phyloP scores from a whole-genome alignment of 371 early-diverging fungal genomes.

The Rhizopus arrhizus region DNA sequence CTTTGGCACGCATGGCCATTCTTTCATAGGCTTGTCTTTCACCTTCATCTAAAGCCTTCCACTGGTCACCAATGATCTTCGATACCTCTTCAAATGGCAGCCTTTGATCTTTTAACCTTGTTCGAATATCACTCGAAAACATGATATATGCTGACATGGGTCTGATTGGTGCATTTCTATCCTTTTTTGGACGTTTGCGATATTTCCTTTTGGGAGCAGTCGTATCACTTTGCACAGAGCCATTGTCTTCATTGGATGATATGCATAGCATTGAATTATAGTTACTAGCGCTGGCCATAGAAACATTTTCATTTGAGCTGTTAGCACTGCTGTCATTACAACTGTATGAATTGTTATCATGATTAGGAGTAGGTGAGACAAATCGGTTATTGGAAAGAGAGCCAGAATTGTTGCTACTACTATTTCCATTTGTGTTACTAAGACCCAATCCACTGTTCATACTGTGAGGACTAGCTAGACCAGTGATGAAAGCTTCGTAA shows the following conservation, averaged over 20 bases:
- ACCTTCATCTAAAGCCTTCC: conserved; percentile 41
- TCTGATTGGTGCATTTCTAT: conserved; percentile 51
- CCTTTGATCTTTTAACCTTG: conserved; percentile 35
- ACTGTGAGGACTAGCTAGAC: conserved; percentile 24
- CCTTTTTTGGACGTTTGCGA: conserved; percentile 49
- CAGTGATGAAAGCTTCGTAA: neutral
- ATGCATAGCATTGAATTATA: conserved; percentile 39
- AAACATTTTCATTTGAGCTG: conserved; percentile 32
- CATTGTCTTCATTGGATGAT: conserved; percentile 27
- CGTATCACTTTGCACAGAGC: conserved; percentile 39
- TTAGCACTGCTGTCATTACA: conserved; percentile 10
- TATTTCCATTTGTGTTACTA: conserved; percentile 11
- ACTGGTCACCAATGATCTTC: conserved; percentile 51
- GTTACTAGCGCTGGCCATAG: conserved; percentile 10
- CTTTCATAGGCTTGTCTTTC: conserved; percentile 46
- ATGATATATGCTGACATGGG: conserved; percentile 59
- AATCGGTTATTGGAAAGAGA: neutral
- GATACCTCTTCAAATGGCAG: conserved; percentile 48
- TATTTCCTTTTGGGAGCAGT: conserved; percentile 47
- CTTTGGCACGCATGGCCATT: conserved; percentile 41
- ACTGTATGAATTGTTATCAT: conserved; percentile 18
- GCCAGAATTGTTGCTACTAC: conserved; percentile 16
- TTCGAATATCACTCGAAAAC: conserved; percentile 49
- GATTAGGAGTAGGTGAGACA: neutral
- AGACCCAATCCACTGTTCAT: conserved; percentile 26